These are phyloP conservation scores for Stachybotrys echinatus DNA, from an alignment of 2,329 filamentous ascomycete species.

Conservation along the genomic window DNA sequence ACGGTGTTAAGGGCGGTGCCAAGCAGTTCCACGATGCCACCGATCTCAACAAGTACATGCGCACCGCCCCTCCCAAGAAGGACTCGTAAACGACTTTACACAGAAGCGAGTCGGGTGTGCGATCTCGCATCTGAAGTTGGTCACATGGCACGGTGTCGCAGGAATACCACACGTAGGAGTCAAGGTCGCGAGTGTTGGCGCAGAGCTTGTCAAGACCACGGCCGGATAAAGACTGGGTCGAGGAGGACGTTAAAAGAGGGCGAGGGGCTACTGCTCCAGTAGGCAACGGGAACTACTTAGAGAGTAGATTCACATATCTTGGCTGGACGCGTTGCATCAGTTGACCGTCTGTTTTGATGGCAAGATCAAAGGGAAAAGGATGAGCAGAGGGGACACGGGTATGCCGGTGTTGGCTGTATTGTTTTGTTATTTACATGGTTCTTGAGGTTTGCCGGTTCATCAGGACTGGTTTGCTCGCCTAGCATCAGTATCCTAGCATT, in stretches of 20 bases:
- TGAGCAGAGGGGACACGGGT: background rate
- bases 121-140: background rate
- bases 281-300: no score
- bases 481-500: background rate
- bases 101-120: background rate
- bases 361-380: background rate
- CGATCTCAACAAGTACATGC: constrained; percentile 69
- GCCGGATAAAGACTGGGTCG: no score
- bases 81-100: constrained; percentile 25
- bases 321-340: no score
- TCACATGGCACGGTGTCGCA: no score
- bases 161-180: no score
- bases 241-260: no score
- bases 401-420: background rate
- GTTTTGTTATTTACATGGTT: background rate
- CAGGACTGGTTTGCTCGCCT: background rate
- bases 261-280: no score
- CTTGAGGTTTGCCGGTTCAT: background rate
- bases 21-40: constrained; percentile 75
- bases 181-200: no score
- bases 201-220: no score
- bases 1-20: constrained; percentile 65
- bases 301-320: no score
- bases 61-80: constrained; percentile 48
- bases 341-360: no score